These are phyloP conservation scores for Grosmannia huntii DNA, from an alignment of 2,329 filamentous ascomycete genomes.

Conservation along the genomic window DNA sequence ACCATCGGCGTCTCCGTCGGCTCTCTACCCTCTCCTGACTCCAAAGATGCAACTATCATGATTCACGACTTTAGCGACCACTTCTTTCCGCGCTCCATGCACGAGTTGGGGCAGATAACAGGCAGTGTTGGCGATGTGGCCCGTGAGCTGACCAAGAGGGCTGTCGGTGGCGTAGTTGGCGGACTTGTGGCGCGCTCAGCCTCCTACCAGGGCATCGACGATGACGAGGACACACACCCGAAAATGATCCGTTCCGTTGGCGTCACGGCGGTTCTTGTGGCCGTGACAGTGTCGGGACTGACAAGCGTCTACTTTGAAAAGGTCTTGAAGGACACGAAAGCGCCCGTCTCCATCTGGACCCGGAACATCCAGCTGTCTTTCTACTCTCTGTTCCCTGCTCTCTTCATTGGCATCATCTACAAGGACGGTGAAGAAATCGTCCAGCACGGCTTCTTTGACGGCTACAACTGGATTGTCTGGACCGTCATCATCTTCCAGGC, in stretches of 20 bases:
- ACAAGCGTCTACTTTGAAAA: constrained; percentile 86
- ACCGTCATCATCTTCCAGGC: constrained; percentile 72
- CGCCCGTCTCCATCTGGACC: constrained; percentile 73
- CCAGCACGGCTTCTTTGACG: constrained; percentile 81
- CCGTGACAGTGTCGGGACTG: constrained; percentile 69
- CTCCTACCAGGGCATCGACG: constrained; percentile 79
- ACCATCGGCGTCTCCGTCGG: constrained; percentile 76
- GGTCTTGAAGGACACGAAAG: constrained; percentile 73
- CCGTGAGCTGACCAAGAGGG: constrained; percentile 35
- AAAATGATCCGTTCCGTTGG: constrained; percentile 70
- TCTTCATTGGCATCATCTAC: constrained; percentile 75
- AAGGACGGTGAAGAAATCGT: constrained; percentile 77
- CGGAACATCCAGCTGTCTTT: constrained; percentile 90
- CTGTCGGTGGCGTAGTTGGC: constrained; percentile 22
- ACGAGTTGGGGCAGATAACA: constrained; percentile 57
- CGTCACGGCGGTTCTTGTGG: constrained; percentile 61
- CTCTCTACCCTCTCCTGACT: constrained; percentile 54
- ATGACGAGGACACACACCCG: constrained; percentile 38
- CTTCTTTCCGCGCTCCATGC: constrained; percentile 67
- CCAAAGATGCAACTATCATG: constrained; percentile 43
- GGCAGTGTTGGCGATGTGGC: constrained; percentile 37
- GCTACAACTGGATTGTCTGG: constrained; percentile 91
- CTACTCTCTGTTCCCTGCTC: constrained; percentile 81
- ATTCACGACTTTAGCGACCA: constrained; percentile 51
- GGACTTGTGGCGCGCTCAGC: constrained; percentile 58